Evolutionary conservation across 2,329 filamentous ascomycete species (phyloP).

Genomic region (Colletotrichum magnum): DNA sequence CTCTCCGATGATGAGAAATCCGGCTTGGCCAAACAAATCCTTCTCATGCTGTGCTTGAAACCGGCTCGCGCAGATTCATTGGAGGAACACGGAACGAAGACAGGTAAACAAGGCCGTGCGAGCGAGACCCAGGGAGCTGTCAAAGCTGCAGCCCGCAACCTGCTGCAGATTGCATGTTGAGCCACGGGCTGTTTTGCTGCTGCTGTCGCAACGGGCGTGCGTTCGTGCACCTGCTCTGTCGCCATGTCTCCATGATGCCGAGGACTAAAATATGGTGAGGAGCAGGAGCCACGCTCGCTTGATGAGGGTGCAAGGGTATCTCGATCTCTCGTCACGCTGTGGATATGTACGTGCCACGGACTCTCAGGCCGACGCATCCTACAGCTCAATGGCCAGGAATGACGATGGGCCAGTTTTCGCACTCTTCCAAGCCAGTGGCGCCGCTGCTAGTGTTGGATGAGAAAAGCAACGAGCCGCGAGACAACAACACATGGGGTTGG

Average conservation of each 20-base stretch:
- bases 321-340: neutral
- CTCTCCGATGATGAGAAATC: slow-evolving; percentile 1
- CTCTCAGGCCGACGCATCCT: neutral
- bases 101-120: neutral
- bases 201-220: neutral
- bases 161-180: slow-evolving; percentile 15
- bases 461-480: slow-evolving; percentile 32
- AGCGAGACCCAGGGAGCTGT: neutral
- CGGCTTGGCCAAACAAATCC: slow-evolving; percentile 12
- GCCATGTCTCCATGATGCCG: too few relatives aligned
- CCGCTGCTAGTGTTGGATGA: slow-evolving; percentile 26
- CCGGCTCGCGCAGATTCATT: neutral
- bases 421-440: slow-evolving; percentile 33
- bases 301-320: slow-evolving; percentile 21
- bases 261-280: too few relatives aligned
- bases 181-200: neutral
- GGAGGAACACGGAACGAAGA: neutral
- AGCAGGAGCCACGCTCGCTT: slow-evolving; percentile 5
- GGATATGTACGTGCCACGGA: neutral
- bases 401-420: slow-evolving; percentile 4
- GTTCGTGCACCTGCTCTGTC: too few relatives aligned
- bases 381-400: neutral
- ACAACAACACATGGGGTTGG: slow-evolving; percentile 25
- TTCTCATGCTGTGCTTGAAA: slow-evolving; percentile 2
- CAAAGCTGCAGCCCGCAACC: slow-evolving; percentile 23